These are phyloP conservation scores for Thraustochytrium sp. DNA, from an alignment of 352 stramenopile genomes.

Conservation along the genomic window DNA sequence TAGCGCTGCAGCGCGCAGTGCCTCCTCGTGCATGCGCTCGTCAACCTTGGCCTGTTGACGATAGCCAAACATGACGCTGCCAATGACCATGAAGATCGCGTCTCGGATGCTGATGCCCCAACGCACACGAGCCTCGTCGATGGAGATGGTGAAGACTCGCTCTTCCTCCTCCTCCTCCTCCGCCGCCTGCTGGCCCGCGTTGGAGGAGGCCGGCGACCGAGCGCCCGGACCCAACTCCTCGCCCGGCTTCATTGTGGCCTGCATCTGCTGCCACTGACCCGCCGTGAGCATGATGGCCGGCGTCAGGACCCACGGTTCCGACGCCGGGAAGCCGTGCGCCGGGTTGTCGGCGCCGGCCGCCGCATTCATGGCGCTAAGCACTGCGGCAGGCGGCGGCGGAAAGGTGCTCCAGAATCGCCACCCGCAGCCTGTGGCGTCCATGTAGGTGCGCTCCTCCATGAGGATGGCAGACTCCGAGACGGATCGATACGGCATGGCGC, in stretches of 20 bases:
- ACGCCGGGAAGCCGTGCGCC: neutral
- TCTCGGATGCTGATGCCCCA: conserved; percentile 28
- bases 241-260: neutral
- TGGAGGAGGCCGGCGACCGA: neutral
- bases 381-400: neutral
- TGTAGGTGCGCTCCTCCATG: neutral
- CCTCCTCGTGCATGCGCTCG: conserved; percentile 1
- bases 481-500: neutral
- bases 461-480: neutral
- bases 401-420: conserved; percentile 24
- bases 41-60: conserved; percentile 15
- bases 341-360: neutral
- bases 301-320: conserved; percentile 20
- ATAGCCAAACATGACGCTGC: neutral
- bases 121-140: neutral
- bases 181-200: neutral
- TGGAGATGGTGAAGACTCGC: neutral
- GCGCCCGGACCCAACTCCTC: neutral
- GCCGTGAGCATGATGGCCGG: conserved; percentile 25
- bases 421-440: conserved; percentile 12
- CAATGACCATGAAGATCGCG: conserved; percentile 37
- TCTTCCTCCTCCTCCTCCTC: neutral
- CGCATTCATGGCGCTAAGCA: neutral
- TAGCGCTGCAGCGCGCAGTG: neutral
- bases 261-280: conserved; percentile 25